Conservation (phyloP, 805 yeast genomes). For the Yamadazyma phyllophila region DNA sequence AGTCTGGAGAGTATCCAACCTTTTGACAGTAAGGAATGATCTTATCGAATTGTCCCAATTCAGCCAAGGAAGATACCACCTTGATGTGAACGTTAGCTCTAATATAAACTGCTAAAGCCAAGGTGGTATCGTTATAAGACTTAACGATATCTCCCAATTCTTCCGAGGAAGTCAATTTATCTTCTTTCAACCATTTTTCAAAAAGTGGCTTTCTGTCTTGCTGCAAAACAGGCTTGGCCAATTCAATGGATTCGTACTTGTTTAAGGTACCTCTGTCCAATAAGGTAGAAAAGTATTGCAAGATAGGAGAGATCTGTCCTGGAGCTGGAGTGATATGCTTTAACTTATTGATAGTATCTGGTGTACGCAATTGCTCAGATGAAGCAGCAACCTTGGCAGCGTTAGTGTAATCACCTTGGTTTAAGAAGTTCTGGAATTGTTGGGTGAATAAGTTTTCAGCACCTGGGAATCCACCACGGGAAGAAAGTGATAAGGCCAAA, state of each 20-base stretch:
- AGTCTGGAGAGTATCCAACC: conserved; percentile 87
- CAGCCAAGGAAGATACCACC: conserved; percentile 90
- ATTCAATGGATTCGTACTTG: conserved; percentile 89
- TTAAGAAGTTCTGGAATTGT: conserved; percentile 83
- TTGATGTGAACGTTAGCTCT: conserved; percentile 80
- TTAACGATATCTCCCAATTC: conserved; percentile 96
- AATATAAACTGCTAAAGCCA: conserved; percentile 88
- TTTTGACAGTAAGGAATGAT: conserved; percentile 91
- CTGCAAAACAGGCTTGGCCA: conserved; percentile 92
- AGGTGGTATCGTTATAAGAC: conserved; percentile 70
- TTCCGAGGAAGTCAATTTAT: conserved; percentile 91
- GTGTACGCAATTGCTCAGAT: conserved; percentile 88
- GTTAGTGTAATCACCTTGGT: conserved; percentile 80
- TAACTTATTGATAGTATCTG: conserved; percentile 88
- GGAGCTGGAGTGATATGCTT: conserved; percentile 89
- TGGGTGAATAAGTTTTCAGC: conserved; percentile 89
- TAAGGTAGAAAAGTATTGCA: conserved; percentile 87
- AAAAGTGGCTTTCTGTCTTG: conserved; percentile 91
- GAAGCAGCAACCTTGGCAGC: conserved; percentile 98
- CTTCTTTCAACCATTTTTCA: conserved; percentile 96
- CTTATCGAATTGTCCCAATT: conserved; percentile 93
- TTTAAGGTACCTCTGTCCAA: conserved; percentile 91
- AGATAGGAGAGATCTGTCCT: conserved; percentile 90
- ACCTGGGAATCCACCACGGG: conserved; percentile 96
- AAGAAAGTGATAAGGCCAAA: conserved; percentile 82